These are phyloP conservation scores for Chlamydomonas incerta DNA, from an alignment of 139 green algal genomes.

Conservation along the genomic window DNA sequence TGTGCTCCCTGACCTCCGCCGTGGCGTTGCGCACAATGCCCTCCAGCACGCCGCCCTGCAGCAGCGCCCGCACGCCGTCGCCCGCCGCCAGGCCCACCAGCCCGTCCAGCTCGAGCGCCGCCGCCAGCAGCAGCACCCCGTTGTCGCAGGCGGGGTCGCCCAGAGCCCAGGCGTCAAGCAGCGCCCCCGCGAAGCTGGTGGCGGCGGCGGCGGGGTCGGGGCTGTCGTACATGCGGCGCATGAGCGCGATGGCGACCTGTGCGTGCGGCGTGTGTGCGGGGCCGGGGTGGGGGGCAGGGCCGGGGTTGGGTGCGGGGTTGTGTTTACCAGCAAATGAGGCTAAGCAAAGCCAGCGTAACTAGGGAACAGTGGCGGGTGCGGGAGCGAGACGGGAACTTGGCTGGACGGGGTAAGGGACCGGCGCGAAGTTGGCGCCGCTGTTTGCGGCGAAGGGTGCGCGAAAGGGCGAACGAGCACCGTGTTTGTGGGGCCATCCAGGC, in stretches of 20 bases:
- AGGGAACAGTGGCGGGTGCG: too few species aligned
- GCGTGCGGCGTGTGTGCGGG: too few species aligned
- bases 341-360: too few species aligned
- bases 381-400: too few species aligned
- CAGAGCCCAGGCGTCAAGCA: slow-evolving; percentile 76
- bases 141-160: slow-evolving; percentile 73
- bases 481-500: too few species aligned
- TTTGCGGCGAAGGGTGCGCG: too few species aligned
- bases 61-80: neutral
- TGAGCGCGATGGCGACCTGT: slow-evolving; percentile 59
- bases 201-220: slow-evolving; percentile 21
- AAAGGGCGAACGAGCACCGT: too few species aligned
- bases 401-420: too few species aligned
- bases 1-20: neutral
- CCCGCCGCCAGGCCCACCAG: slow-evolving; percentile 48
- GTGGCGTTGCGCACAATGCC: neutral
- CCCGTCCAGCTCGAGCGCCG: slow-evolving; percentile 56
- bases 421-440: too few species aligned
- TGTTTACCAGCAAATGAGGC: too few species aligned
- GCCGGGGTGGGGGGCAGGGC: neutral
- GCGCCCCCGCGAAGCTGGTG: slow-evolving; percentile 23
- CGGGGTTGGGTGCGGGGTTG: neutral
- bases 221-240: slow-evolving; percentile 55
- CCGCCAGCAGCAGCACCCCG: slow-evolving; percentile 72
- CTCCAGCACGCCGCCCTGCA: neutral